phyloP scores from a whole-genome alignment of 176 grass and related monocot genomes.

The barley (Hordeum vulgare) region DNA sequence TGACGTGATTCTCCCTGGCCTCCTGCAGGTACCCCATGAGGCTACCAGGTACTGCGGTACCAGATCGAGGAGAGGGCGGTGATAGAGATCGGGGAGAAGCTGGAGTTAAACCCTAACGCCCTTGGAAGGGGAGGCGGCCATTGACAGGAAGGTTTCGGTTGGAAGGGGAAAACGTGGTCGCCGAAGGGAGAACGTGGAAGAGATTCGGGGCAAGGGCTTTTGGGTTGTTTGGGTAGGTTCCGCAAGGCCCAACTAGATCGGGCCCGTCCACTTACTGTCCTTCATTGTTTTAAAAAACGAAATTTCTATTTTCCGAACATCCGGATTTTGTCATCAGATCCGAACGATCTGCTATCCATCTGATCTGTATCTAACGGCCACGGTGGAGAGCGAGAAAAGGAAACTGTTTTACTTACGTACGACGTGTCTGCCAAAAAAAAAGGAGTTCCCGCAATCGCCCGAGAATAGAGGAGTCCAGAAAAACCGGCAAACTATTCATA shows the following conservation, averaged over 20 bases:
- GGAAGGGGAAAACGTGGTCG: neutral
- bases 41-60: neutral
- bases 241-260: neutral
- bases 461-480: no score
- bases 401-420: no score
- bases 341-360: no score
- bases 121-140: conserved; percentile 22
- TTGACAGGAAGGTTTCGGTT: neutral
- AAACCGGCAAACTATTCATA: no score
- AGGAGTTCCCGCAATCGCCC: no score
- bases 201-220: neutral
- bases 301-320: no score
- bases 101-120: conserved; percentile 34
- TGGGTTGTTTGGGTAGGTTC: neutral
- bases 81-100: neutral
- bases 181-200: conserved; percentile 4
- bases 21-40: conserved; percentile 86
- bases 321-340: no score
- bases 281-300: neutral
- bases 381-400: no score
- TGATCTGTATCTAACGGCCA: no score
- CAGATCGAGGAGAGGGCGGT: neutral
- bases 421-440: no score
- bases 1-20: conserved; percentile 94
- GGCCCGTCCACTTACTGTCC: neutral